Evolutionary conservation across 2,329 filamentous ascomycete genomes (phyloP), one percentile per base, ranked within the genome.

Genomic region (Cladosporium sp.): DNA sequence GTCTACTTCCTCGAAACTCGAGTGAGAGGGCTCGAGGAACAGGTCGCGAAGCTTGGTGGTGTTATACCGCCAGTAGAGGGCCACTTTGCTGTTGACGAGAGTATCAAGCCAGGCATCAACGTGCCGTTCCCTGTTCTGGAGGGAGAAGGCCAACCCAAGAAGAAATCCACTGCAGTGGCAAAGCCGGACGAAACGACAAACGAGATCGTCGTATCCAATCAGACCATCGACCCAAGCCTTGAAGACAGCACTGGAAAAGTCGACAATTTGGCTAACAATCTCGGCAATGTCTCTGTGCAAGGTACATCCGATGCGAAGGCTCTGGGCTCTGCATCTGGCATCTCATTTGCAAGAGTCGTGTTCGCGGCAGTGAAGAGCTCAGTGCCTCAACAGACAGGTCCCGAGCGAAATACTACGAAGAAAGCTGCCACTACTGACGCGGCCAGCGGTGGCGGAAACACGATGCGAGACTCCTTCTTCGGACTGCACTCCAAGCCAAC

Each of bases 401-500:
- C 87, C 11, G 88, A 90, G 66, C 86, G 85, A 65, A 82, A 80
- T 9, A 56, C 55, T 36, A 82, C 85, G 3, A 84, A 82, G 63
- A 85, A 84, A 70, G 74, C 80, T 63, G 67, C 80, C 61, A 68
- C 81, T 61, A 76, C 80, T 60, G 66, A 73, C 63, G 75, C 79
- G 49, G 75, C 78, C 38, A 77, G 76, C 22, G 79, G 82, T 37
- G 80, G 82, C 39, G 88, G 86, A 38, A 91, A 90, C 17, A 91
- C 89, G 12, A 94, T 96, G 88, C 84, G 92, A 60, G 93, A 97
- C 74, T 96, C 92, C 0, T 97, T 97, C 79, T 97, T 97, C 70
- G 93, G 93, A n/a, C 78, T 97, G 45, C 92, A 97, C 67, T 95
- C 90, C 2, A 92, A 89, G 67, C 91, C 92, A 1, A 91, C 87